Percentiles rank a stretch among this genome's conserved stretches.
These are phyloP conservation scores for Breviolum minutum DNA, from an alignment of 73 alveolate genomes.

Conservation along the genomic window DNA sequence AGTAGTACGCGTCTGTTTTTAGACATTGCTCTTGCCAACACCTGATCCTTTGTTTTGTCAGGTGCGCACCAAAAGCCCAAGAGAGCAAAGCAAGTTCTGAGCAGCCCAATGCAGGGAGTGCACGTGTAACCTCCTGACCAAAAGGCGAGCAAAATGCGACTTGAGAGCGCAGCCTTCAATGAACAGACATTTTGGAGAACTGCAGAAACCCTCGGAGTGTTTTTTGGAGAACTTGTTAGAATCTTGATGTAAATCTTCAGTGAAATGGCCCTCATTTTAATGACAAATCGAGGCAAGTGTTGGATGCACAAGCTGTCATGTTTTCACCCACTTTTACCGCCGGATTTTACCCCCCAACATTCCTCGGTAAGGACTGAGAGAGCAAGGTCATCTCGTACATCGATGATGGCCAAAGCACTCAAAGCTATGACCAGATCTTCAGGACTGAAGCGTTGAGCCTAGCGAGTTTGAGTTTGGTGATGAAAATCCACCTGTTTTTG, in stretches of 20 bases:
- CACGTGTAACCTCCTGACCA: constrained; percentile 4
- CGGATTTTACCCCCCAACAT: not conserved
- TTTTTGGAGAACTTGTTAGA: no score
- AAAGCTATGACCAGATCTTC: constrained; percentile 12
- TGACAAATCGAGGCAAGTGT: no score
- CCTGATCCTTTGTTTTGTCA: no score
- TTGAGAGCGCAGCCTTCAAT: no score
- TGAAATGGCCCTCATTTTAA: no score
- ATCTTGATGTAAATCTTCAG: no score
- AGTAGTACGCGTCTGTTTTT: no score
- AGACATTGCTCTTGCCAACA: no score
- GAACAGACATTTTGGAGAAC: no score
- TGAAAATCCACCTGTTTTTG: no score
- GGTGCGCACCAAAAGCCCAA: constrained; percentile 53
- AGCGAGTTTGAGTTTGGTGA: not conserved
- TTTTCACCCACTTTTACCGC: not conserved
- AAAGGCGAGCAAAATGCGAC: not conserved
- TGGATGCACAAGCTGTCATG: no score
- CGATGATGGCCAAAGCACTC: constrained; percentile 22
- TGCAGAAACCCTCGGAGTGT: no score
- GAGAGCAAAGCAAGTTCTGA: constrained; percentile 41
- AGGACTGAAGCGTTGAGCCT: not conserved
- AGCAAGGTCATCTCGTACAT: constrained; percentile 19
- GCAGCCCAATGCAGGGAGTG: constrained; percentile 22
- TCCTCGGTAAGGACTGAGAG: constrained; percentile 37